Conservation (phyloP, 768 basidiomycete genomes). For the Clathrus columnatus region DNA sequence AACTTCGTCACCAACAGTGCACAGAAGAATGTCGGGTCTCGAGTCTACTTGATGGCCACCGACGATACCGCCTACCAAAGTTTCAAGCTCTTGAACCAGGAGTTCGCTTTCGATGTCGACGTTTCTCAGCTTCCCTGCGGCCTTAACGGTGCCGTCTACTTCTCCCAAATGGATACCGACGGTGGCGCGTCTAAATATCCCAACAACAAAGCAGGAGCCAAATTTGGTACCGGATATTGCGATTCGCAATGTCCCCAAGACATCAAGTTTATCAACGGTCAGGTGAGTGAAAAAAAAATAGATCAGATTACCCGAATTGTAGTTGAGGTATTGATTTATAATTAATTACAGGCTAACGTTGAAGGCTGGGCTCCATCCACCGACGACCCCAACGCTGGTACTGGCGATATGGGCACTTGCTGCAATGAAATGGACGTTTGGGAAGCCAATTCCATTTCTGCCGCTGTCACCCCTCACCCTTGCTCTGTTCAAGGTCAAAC, state of each 20-base stretch:
- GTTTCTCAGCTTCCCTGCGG: constrained; percentile 49
- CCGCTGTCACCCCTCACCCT: constrained; percentile 32
- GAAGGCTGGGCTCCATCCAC: constrained; percentile 22
- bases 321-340: neutral
- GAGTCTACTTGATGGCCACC: constrained; percentile 40
- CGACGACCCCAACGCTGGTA: constrained; percentile 27
- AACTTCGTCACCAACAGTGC: constrained; percentile 36
- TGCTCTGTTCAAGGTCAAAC: constrained; percentile 29
- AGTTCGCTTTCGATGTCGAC: constrained; percentile 55
- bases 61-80: constrained; percentile 34
- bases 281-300: too few relatives aligned
- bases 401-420: constrained; percentile 23
- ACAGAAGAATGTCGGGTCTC: constrained; percentile 24
- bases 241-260: constrained; percentile 53
- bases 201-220: constrained; percentile 50
- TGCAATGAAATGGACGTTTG: constrained; percentile 29
- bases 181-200: constrained; percentile 42
- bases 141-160: constrained; percentile 55
- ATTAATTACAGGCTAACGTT: constrained; percentile 20
- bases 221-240: constrained; percentile 60
- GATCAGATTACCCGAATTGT: too few relatives aligned
- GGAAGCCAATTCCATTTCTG: constrained; percentile 25
- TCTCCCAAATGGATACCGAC: constrained; percentile 50
- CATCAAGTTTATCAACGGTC: constrained; percentile 52
- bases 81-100: constrained; percentile 46